Evolutionary conservation across 257 asterid species (phyloP).

Genomic region (Penstemon eatonii): DNA sequence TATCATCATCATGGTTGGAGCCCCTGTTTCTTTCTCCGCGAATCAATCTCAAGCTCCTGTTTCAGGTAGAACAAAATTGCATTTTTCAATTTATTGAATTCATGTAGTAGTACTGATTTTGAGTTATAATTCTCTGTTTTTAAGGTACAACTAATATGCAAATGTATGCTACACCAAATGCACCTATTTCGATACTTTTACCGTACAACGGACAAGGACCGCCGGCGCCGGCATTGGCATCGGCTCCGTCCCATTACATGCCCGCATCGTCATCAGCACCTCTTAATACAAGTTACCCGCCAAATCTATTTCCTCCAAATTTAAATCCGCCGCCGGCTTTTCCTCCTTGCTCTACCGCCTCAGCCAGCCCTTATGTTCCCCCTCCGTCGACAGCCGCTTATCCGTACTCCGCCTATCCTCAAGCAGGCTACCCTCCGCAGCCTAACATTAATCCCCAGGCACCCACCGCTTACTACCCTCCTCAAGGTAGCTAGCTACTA

Average conservation of each 20-base stretch:
- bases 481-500: slow-evolving; percentile 26
- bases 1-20: slow-evolving; percentile 51
- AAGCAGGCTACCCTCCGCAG: slow-evolving; percentile 37
- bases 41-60: slow-evolving; percentile 36
- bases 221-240: not conserved
- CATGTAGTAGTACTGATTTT: not conserved
- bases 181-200: slow-evolving; percentile 41
- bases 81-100: not conserved
- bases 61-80: slow-evolving; percentile 5
- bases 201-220: slow-evolving; percentile 37
- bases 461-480: slow-evolving; percentile 34
- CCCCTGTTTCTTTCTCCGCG: slow-evolving; percentile 48
- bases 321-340: slow-evolving; percentile 32
- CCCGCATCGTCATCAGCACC: slow-evolving; percentile 1
- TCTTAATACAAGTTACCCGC: slow-evolving; percentile 25
- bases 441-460: slow-evolving; percentile 28
- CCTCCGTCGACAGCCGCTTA: not conserved
- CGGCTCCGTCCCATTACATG: too few relatives aligned
- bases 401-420: slow-evolving; percentile 28
- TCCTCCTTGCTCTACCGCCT: slow-evolving; percentile 33
- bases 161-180: slow-evolving; percentile 36
- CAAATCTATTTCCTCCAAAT: not conserved
- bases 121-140: not conserved
- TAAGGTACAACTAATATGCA: slow-evolving; percentile 29
- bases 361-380: slow-evolving; percentile 16